phyloP scores from a whole-genome alignment of 129 eudicot genomes.

The Arctium minus region DNA sequence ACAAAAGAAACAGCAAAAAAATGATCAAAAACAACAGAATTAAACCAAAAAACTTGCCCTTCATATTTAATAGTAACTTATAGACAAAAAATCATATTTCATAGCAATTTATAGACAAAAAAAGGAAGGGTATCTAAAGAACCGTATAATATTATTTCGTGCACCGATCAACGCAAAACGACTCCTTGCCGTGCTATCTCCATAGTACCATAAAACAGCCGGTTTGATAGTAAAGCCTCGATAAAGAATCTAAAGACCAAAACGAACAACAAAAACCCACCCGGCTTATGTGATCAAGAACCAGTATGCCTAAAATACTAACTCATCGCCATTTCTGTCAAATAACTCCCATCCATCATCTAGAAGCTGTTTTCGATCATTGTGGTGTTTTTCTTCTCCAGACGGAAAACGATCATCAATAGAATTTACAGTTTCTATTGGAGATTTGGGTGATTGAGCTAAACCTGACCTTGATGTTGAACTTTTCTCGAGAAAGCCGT shows the following conservation, averaged over 20 bases:
- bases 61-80: not conserved
- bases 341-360: slow-evolving; percentile 80
- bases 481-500: slow-evolving; percentile 8
- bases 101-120: slow-evolving; percentile 10
- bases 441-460: slow-evolving; percentile 18
- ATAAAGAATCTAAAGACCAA: not conserved
- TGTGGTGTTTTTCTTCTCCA: slow-evolving; percentile 7
- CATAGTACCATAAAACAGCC: not conserved
- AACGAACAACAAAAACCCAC: not conserved
- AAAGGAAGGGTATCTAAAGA: not conserved
- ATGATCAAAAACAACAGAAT: not conserved
- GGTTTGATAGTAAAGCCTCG: not conserved
- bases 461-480: not conserved
- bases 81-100: not conserved
- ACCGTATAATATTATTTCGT: not conserved
- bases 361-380: slow-evolving; percentile 25
- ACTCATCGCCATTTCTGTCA: slow-evolving; percentile 12
- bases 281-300: not conserved
- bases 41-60: not conserved
- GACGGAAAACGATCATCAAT: not conserved
- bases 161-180: not conserved
- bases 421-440: not conserved
- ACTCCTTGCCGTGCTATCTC: not conserved
- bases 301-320: not conserved
- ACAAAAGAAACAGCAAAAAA: too few relatives aligned